A percentile compares a stretch with the other conserved stretches of the same genome.
Evolutionary conservation across 75 land plant genomes (phyloP).

Genomic region (Picea glauca): DNA sequence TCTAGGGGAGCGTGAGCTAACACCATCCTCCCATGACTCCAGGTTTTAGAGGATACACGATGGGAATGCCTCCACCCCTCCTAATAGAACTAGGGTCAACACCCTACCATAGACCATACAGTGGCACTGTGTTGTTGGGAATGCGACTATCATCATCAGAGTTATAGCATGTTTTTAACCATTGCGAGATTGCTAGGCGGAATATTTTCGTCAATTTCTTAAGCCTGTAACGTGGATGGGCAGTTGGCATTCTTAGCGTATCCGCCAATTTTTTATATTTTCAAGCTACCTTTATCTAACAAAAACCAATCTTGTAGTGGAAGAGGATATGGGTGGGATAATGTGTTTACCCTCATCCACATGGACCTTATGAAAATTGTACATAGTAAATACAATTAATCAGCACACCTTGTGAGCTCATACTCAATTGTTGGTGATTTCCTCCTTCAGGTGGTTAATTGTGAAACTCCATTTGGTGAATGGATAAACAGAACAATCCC

Average conservation of each 20-base stretch:
- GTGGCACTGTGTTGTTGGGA: too few relatives aligned
- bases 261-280: not conserved
- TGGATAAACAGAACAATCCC: not conserved
- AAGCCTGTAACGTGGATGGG: slow-evolving; percentile 64
- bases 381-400: slow-evolving; percentile 3
- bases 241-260: not conserved
- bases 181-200: slow-evolving; percentile 34
- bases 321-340: not conserved
- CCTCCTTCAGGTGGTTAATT: not conserved
- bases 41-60: too few relatives aligned
- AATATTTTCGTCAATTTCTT: slow-evolving; percentile 69
- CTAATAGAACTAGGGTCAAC: too few relatives aligned
- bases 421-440: not conserved
- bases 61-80: too few relatives aligned
- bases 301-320: slow-evolving; percentile 15
- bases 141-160: too few relatives aligned
- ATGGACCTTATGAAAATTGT: slow-evolving; percentile 1
- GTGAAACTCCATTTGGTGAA: not conserved
- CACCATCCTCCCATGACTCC: too few relatives aligned
- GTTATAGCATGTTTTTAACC: too few relatives aligned
- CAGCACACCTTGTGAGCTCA: not conserved
- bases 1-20: too few relatives aligned
- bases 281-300: too few relatives aligned
- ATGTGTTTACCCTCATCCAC: not conserved
- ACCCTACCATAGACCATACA: too few relatives aligned